Conservation (phyloP, 257 asterid genomes). For the Capsicum baccatum region DNA sequence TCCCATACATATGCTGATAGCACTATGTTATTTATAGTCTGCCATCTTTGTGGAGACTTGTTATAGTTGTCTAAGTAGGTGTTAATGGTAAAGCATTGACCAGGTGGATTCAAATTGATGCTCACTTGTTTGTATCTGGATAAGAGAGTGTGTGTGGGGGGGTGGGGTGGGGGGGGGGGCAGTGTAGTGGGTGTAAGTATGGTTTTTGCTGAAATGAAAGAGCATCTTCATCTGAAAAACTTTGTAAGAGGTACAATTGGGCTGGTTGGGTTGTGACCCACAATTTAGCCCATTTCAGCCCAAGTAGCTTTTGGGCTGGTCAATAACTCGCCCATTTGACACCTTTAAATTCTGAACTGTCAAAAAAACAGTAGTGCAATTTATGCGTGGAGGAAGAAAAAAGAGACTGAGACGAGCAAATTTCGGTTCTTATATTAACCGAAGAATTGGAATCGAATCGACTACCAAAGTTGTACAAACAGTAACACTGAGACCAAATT, state of each 20-base stretch:
- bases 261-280: too few relatives aligned
- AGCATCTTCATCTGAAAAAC: background rate
- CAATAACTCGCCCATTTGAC: too few relatives aligned
- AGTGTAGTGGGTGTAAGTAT: background rate
- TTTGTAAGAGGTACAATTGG: too few relatives aligned
- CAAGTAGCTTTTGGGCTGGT: too few relatives aligned
- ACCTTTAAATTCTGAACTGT: background rate
- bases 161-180: background rate
- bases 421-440: too few relatives aligned
- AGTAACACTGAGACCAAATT: too few relatives aligned
- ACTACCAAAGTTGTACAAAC: too few relatives aligned
- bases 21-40: constrained; percentile 34
- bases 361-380: background rate
- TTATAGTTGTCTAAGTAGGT: background rate
- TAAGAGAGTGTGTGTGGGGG: too few relatives aligned
- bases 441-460: too few relatives aligned
- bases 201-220: background rate
- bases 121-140: background rate
- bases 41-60: background rate
- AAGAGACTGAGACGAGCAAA: too few relatives aligned
- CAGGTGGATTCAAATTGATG: background rate
- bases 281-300: too few relatives aligned
- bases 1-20: constrained; percentile 32
- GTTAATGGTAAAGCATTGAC: background rate
- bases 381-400: background rate